phyloP scores from a whole-genome alignment of 2,329 filamentous ascomycete species.

The Domatiomyces globalis region DNA sequence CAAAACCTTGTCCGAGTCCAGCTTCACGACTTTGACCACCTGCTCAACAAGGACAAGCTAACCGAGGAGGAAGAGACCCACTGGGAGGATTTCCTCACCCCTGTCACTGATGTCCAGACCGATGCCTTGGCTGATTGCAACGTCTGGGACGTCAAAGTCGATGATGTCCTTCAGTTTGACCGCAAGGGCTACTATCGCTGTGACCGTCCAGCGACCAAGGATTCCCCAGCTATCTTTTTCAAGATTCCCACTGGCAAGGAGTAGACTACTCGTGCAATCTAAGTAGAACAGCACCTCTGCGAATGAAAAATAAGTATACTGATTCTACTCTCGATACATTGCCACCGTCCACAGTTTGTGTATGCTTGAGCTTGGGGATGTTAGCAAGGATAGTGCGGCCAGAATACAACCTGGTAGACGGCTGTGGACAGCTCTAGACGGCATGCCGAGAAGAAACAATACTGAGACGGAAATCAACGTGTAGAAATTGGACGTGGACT shows the following conservation, averaged over 20 bases:
- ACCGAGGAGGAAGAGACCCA: conserved; percentile 62
- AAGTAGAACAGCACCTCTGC: no score
- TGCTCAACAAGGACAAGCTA: conserved; percentile 89
- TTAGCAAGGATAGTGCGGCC: no score
- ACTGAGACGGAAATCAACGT: no score
- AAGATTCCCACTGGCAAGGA: conserved; percentile 19
- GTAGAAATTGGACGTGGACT: no score
- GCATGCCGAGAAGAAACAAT: no score
- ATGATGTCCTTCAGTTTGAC: conserved; percentile 81
- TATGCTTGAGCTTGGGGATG: no score
- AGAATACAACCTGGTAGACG: no score
- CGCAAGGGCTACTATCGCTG: conserved; percentile 74
- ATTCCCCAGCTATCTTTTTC: conserved; percentile 16
- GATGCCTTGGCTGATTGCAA: conserved; percentile 63
- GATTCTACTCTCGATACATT: background rate
- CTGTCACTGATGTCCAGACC: conserved; percentile 53
- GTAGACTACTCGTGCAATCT: background rate
- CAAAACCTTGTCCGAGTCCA: conserved; percentile 65
- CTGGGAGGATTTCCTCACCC: conserved; percentile 58
- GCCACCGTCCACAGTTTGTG: no score
- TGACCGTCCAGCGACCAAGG: conserved; percentile 35
- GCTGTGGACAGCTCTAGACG: no score
- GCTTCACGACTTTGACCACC: conserved; percentile 86
- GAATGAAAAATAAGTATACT: background rate
- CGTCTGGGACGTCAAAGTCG: conserved; percentile 57